Evolutionary conservation across 2,329 filamentous ascomycete species (phyloP).

Genomic region (Botryotinia globosa): DNA sequence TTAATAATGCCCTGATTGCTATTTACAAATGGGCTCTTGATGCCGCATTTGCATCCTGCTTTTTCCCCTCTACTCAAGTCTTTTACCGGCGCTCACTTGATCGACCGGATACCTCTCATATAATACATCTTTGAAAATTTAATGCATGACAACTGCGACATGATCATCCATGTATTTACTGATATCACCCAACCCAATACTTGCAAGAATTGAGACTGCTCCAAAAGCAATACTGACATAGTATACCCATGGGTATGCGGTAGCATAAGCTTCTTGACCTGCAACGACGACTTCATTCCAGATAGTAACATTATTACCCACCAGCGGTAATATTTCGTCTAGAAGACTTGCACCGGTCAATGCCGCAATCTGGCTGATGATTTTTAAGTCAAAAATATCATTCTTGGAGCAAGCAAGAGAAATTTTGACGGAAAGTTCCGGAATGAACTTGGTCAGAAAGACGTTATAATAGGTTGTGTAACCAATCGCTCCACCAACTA

Average conservation of each 20-base stretch:
- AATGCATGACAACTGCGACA: slow-evolving; percentile 45
- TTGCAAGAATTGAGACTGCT: slow-evolving; percentile 52
- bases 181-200: slow-evolving; percentile 59
- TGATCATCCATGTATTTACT: slow-evolving; percentile 56
- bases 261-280: slow-evolving; percentile 55
- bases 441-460: slow-evolving; percentile 45
- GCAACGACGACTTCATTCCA: slow-evolving; percentile 53
- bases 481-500: slow-evolving; percentile 64
- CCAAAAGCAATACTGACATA: slow-evolving; percentile 63
- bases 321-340: slow-evolving; percentile 51
- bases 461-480: slow-evolving; percentile 59
- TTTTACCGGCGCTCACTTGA: neutral
- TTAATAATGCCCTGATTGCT: neutral
- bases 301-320: slow-evolving; percentile 49
- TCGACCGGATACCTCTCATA: neutral
- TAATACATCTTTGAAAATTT: neutral
- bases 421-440: slow-evolving; percentile 33
- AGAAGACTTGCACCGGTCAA: slow-evolving; percentile 54
- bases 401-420: slow-evolving; percentile 25
- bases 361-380: slow-evolving; percentile 50
- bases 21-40: neutral
- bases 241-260: slow-evolving; percentile 60
- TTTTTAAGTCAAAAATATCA: slow-evolving; percentile 36
- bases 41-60: neutral
- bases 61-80: neutral